Conservation (phyloP, 2,329 filamentous ascomycete genomes). For the Xylariaceae sp. region DNA sequence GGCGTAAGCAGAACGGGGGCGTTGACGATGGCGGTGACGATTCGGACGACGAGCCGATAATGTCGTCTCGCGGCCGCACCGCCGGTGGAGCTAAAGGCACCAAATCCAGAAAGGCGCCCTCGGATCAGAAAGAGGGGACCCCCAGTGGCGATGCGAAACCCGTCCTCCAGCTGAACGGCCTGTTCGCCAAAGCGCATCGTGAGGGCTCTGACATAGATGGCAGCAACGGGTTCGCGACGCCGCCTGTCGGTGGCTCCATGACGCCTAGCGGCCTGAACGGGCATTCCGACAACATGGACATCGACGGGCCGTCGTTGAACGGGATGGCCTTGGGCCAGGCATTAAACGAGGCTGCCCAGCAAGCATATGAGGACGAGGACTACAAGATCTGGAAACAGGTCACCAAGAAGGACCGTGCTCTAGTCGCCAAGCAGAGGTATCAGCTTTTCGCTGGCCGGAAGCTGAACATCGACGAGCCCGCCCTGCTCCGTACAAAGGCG, state of each 20-base stretch:
- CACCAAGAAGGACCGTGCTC: conserved; percentile 89
- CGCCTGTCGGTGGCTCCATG: conserved; percentile 63
- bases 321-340: conserved; percentile 57
- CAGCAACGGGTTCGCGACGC: conserved; percentile 81
- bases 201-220: conserved; percentile 80
- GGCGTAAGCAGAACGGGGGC: conserved; percentile 78
- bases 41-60: conserved; percentile 95
- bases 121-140: conserved; percentile 70
- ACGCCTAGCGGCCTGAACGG: conserved; percentile 71
- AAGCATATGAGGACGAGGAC: conserved; percentile 83
- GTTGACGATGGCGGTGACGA: conserved; percentile 80
- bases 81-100: conserved; percentile 72
- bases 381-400: conserved; percentile 99
- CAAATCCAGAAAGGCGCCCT: conserved; percentile 67
- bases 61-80: conserved; percentile 90
- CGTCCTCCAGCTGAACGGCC: conserved; percentile 56
- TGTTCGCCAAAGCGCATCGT: conserved; percentile 48
- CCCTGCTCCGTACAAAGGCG: conserved; percentile 73
- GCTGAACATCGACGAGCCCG: conserved; percentile 80
- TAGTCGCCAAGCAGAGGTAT: conserved; percentile 77
- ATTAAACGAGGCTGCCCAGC: conserved; percentile 60
- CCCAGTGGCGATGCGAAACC: conserved; percentile 71
- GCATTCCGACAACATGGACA: conserved; percentile 71
- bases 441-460: conserved; percentile 78
- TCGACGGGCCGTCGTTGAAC: conserved; percentile 68